Base-by-base conservation (phyloP, 352 stramenopile species). In the Globisporangium sylvaticum region DNA sequence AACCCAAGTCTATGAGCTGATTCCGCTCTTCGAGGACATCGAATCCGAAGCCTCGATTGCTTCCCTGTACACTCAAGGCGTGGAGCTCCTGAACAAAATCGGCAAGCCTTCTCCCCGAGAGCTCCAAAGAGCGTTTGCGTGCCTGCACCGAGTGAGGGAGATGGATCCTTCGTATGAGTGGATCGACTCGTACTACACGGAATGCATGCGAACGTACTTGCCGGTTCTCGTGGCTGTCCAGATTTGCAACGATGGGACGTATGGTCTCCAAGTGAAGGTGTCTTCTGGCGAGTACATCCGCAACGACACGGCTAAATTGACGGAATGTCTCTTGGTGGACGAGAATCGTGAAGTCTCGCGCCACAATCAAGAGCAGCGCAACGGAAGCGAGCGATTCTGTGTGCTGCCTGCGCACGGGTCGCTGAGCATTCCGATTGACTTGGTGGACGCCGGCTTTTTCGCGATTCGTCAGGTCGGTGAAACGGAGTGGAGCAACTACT, bases 381-480 rank as follows among this genome's bases (percentile, higher is more conserved):
- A 79, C 42, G 65, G 68, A 2, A 54, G 69, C 6, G 84, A 95
- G 55, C 61, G 67, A 29, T 96, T 80, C 52, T 91, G 77, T 37
- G 73, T 82, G 32, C 37, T 96, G 1, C 67, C 79, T 18, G 75
- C 83, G n/a, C 55, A 87, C 8, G 77, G 67, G 4, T 78, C 71
- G 12, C 73, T 94, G 48, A 81, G 74, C 27, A 90, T 96, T 68
- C 87, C 88, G 22, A 74, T 96, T 37, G 71, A 92, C 66, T 73
- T 96, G 37, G 77, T 94, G 48, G 84, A 88, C 48, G 64, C 66
- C 5, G 88, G 88, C 0, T 80, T 69, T 48, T 96, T 94, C 57
- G 83, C 83, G 32, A 95, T 96, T 75, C 85, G 88, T 1, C 88
- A 96, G 69, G 81, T 84, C 39, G 88, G 88, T 25, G 88, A 96